Percentiles rank a stretch among this genome's conserved stretches.
Evolutionary conservation across 179 eudicot genomes (phyloP).

Genomic region (Corrigiola litoralis): DNA sequence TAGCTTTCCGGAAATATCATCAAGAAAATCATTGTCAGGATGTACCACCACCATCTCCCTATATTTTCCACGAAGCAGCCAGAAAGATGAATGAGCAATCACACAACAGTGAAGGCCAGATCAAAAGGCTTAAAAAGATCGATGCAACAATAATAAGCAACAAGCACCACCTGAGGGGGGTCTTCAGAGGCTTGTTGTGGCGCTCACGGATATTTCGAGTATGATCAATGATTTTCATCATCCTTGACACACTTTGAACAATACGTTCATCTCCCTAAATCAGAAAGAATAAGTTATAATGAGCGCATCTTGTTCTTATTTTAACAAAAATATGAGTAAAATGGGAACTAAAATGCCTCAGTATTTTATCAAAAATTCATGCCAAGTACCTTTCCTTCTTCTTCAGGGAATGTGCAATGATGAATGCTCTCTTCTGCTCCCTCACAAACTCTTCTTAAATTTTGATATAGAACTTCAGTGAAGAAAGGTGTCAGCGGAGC

Average conservation of each 20-base stretch:
- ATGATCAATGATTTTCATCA: constrained; percentile 87
- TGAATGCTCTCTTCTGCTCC: constrained; percentile 92
- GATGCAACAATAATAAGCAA: constrained; percentile 4
- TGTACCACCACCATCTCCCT: constrained; percentile 98
- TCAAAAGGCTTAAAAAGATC: background rate
- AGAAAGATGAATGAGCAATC: background rate
- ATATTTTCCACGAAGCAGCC: constrained; percentile 12
- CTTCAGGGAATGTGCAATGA: constrained; percentile 79
- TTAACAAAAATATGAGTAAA: background rate
- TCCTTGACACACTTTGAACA: constrained; percentile 88
- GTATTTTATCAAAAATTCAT: background rate
- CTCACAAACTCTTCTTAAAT: constrained; percentile 58
- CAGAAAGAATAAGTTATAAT: background rate
- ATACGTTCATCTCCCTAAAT: constrained; percentile 81
- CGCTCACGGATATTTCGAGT: constrained; percentile 98
- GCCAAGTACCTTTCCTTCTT: constrained; percentile 63
- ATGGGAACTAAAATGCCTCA: background rate
- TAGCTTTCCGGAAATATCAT: constrained; percentile 79
- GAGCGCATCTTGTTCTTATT: background rate
- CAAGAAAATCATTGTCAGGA: constrained; percentile 83
- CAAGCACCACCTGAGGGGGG: constrained; percentile 69
- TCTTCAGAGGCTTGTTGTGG: constrained; percentile 88
- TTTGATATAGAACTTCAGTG: constrained; percentile 89
- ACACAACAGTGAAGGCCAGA: background rate
- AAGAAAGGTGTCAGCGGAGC: constrained; percentile 97